Conservation (phyloP, 2,329 filamentous ascomycete genomes). For the Trichoderma simmonsii region DNA sequence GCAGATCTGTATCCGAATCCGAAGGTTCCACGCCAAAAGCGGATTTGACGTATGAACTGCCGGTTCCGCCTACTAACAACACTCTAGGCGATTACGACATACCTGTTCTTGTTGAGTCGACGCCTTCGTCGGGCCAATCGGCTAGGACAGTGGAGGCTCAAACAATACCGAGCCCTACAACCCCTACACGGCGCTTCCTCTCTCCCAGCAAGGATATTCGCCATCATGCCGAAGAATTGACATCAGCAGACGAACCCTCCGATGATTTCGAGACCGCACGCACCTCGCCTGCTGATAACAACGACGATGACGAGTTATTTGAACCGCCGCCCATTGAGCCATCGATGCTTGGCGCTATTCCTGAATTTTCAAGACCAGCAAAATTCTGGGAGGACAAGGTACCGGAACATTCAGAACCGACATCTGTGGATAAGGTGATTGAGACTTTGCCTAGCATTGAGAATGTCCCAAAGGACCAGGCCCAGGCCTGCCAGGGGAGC, state of each 20-base stretch:
- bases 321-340: conserved; percentile 4
- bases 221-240: conserved; percentile 31
- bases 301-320: not conserved
- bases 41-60: conserved; percentile 35
- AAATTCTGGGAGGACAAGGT: conserved; percentile 18
- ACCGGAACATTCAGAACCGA: conserved; percentile 15
- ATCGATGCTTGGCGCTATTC: conserved; percentile 13
- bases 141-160: conserved; percentile 27
- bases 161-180: conserved; percentile 24
- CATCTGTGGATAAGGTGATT: conserved; percentile 3
- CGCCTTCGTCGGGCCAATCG: conserved; percentile 34
- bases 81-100: conserved; percentile 31
- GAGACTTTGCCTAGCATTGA: conserved; percentile 20
- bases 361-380: conserved; percentile 18
- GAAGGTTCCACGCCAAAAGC: conserved; percentile 68
- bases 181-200: conserved; percentile 27
- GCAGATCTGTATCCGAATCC: conserved; percentile 48
- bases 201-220: conserved; percentile 19
- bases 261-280: conserved; percentile 27
- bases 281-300: conserved; percentile 17
- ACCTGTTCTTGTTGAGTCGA: conserved; percentile 39
- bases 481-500: not conserved
- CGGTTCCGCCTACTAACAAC: conserved; percentile 22
- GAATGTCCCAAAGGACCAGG: conserved; percentile 16
- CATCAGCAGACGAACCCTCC: conserved; percentile 37